Evolutionary conservation across 2,329 filamentous ascomycete species (phyloP).

Genomic region (Cladosporium halotolerans): DNA sequence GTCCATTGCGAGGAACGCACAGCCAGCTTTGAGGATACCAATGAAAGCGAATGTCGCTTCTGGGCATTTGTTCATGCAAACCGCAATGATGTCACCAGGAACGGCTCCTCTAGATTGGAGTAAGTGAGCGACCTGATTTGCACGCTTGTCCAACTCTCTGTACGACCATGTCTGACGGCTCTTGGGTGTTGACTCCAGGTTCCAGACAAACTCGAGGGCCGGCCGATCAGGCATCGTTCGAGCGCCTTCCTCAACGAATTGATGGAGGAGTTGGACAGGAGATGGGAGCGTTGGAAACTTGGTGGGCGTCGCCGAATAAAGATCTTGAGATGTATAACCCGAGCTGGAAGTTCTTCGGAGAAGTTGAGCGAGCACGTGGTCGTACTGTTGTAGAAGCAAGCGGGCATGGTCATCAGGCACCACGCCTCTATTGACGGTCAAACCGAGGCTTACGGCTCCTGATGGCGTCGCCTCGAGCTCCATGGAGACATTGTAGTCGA

Average conservation of each 20-base stretch:
- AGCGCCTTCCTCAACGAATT: constrained; percentile 67
- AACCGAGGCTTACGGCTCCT: constrained; percentile 51
- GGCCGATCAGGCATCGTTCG: constrained; percentile 48
- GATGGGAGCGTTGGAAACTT: constrained; percentile 52
- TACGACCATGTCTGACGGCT: constrained; percentile 64
- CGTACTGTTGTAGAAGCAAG: constrained; percentile 65
- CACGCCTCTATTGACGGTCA: constrained; percentile 60
- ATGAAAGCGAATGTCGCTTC: constrained; percentile 78
- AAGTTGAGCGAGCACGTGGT: constrained; percentile 57
- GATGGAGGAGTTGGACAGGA: constrained; percentile 59
- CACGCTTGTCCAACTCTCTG: constrained; percentile 60
- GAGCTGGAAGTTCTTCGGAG: constrained; percentile 27
- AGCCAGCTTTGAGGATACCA: constrained; percentile 75
- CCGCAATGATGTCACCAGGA: constrained; percentile 60
- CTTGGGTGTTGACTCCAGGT: constrained; percentile 42
- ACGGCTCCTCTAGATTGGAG: constrained; percentile 46
- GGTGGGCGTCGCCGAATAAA: constrained; percentile 57
- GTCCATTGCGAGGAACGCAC: constrained; percentile 74
- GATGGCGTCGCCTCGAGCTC: constrained; percentile 59
- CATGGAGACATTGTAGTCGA: constrained; percentile 75
- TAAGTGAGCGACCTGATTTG: constrained; percentile 66
- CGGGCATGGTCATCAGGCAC: constrained; percentile 63
- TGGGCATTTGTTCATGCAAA: constrained; percentile 79
- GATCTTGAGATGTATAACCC: background rate
- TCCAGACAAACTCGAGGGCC: constrained; percentile 63